Percentiles rank a stretch among this genome's conserved stretches.
phyloP scores from a whole-genome alignment of 345 rosid species.

The Eucalyptus lansdowneana region DNA sequence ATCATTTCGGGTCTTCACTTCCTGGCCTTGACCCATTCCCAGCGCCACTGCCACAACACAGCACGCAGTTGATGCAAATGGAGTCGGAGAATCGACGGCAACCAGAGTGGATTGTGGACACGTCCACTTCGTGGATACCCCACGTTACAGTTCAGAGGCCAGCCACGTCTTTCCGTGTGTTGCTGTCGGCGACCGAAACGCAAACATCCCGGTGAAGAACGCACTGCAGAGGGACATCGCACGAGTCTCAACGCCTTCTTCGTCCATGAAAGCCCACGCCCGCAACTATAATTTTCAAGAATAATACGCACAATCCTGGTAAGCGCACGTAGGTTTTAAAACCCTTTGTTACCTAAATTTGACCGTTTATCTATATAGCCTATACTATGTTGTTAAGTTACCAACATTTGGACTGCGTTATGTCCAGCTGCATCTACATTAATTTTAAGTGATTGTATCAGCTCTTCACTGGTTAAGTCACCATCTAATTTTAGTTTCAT shows the following conservation, averaged over 20 bases:
- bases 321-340: no score
- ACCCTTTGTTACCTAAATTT: no score
- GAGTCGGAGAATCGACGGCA: background rate
- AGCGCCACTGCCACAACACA: background rate
- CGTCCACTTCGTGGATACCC: background rate
- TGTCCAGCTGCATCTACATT: no score
- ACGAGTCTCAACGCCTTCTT: background rate
- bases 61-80: background rate
- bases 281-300: background rate
- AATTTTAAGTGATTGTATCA: no score
- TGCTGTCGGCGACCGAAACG: background rate
- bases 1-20: constrained; percentile 10
- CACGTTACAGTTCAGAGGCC: background rate
- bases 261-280: background rate
- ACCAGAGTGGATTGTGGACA: background rate
- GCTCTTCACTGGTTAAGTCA: no score
- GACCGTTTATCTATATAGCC: no score
- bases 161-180: background rate
- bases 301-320: no score
- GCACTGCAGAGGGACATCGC: background rate
- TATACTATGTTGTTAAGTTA: no score
- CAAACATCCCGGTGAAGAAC: background rate
- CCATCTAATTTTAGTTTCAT: no score
- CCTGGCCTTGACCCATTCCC: constrained; percentile 26
- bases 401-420: no score